Conservation (phyloP, 2,329 filamentous ascomycete species). For the Aspergillus sp. region DNA sequence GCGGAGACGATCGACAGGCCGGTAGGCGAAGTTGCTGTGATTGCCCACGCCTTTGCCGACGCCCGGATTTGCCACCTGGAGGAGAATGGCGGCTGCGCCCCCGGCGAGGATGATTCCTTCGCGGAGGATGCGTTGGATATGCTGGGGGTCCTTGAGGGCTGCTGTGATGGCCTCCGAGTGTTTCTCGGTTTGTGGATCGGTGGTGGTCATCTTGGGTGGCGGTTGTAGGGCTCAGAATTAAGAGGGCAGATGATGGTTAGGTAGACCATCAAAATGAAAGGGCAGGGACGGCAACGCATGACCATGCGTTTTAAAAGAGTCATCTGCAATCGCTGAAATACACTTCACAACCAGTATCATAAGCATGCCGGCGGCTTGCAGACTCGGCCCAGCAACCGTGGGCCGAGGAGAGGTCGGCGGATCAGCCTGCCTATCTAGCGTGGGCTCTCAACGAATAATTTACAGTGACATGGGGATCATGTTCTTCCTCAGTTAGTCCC, state of each 20-base stretch:
- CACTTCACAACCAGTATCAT: neutral
- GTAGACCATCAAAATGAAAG: neutral
- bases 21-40: slow-evolving; percentile 40
- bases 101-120: slow-evolving; percentile 36
- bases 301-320: neutral
- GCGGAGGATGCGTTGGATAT: slow-evolving; percentile 29
- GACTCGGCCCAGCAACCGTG: neutral
- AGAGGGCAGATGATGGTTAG: neutral
- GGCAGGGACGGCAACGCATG: neutral
- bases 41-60: slow-evolving; percentile 37
- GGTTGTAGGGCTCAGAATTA: neutral
- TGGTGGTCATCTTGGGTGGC: neutral
- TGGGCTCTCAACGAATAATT: no score
- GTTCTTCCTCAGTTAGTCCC: neutral
- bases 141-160: neutral
- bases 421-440: neutral
- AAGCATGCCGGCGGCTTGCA: neutral
- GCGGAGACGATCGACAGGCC: slow-evolving; percentile 35
- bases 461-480: neutral
- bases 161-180: neutral
- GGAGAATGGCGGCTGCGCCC: slow-evolving; percentile 37
- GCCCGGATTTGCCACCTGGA: slow-evolving; percentile 41
- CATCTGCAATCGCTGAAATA: neutral
- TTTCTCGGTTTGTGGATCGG: neutral
- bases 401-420: neutral